A percentile compares a stretch with the other conserved stretches of the same genome.
These are phyloP conservation scores for Cystobasidium onofrii DNA, from an alignment of 768 basidiomycete genomes.

Conservation along the genomic window DNA sequence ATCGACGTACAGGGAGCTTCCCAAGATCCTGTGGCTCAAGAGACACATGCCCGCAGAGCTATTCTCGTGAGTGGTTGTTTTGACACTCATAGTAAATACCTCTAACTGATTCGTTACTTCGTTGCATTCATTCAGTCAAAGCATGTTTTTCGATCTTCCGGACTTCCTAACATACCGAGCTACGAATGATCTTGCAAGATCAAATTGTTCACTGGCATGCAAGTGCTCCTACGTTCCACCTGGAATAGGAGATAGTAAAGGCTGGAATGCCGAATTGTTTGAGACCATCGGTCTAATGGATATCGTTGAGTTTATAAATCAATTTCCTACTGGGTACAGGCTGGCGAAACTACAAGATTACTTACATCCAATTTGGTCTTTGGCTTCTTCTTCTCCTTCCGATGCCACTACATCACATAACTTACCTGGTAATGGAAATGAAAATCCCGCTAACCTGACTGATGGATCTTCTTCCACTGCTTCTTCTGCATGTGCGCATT, in stretches of 20 bases:
- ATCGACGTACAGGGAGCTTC: conserved; percentile 13
- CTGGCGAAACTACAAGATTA: conserved; percentile 10
- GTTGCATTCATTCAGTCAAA: conserved; percentile 24
- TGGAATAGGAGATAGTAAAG: conserved; percentile 52
- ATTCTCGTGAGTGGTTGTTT: conserved; percentile 50
- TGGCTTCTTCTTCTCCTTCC: background rate
- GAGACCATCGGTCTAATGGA: conserved; percentile 68
- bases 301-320: conserved; percentile 48
- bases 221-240: conserved; percentile 87
- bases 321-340: background rate
- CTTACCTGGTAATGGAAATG: background rate
- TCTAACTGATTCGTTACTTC: too few species aligned
- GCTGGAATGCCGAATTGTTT: conserved; percentile 88
- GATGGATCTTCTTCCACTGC: background rate
- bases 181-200: conserved; percentile 65
- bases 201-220: conserved; percentile 87
- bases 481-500: conserved; percentile 6
- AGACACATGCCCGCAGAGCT: conserved; percentile 64
- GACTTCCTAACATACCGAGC: conserved; percentile 70
- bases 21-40: conserved; percentile 79
- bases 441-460: background rate
- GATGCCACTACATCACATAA: background rate
- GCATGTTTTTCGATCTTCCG: conserved; percentile 48
- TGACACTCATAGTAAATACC: background rate
- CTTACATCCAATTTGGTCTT: background rate